phyloP scores from a whole-genome alignment of 2,329 filamentous ascomycete genomes.

The Thelonectria olida region DNA sequence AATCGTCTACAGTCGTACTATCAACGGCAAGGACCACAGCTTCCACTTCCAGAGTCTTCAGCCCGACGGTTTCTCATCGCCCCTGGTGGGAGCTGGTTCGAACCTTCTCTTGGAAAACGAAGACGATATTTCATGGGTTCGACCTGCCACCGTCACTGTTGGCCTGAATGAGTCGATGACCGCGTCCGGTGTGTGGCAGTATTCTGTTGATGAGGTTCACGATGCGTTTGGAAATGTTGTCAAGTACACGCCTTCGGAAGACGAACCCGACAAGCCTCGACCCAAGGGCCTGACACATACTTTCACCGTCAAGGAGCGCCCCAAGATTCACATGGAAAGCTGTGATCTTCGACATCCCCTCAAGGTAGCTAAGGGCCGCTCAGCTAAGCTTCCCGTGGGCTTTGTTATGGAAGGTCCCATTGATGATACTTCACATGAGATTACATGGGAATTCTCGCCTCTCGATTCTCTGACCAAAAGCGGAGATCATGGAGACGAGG shows the following conservation, averaged over 20 bases:
- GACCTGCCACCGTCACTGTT: slow-evolving; percentile 77
- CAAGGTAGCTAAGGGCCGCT: slow-evolving; percentile 80
- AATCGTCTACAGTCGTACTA: slow-evolving; percentile 88
- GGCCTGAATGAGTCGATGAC: slow-evolving; percentile 91
- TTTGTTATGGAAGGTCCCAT: slow-evolving; percentile 70
- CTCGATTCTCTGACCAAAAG: slow-evolving; percentile 74
- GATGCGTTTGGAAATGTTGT: slow-evolving; percentile 90
- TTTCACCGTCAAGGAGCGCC: slow-evolving; percentile 88
- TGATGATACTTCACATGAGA: slow-evolving; percentile 72
- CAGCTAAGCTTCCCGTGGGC: slow-evolving; percentile 73
- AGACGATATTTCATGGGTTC: slow-evolving; percentile 83
- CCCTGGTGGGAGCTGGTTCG: slow-evolving; percentile 71
- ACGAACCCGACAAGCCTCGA: slow-evolving; percentile 75
- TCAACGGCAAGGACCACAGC: slow-evolving; percentile 84
- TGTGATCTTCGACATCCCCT: slow-evolving; percentile 85
- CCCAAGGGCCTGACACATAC: slow-evolving; percentile 74
- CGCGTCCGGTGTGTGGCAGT: slow-evolving; percentile 83
- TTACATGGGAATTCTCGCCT: slow-evolving; percentile 86
- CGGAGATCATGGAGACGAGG: slow-evolving; percentile 73
- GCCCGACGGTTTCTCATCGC: slow-evolving; percentile 84
- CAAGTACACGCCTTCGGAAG: slow-evolving; percentile 72
- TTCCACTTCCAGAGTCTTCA: slow-evolving; percentile 95
- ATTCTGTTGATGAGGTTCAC: slow-evolving; percentile 89
- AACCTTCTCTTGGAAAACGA: slow-evolving; percentile 68
- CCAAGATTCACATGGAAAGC: slow-evolving; percentile 73